Base-by-base conservation (phyloP, 140 eudicot species). In the Erigeron philadelphicus region DNA sequence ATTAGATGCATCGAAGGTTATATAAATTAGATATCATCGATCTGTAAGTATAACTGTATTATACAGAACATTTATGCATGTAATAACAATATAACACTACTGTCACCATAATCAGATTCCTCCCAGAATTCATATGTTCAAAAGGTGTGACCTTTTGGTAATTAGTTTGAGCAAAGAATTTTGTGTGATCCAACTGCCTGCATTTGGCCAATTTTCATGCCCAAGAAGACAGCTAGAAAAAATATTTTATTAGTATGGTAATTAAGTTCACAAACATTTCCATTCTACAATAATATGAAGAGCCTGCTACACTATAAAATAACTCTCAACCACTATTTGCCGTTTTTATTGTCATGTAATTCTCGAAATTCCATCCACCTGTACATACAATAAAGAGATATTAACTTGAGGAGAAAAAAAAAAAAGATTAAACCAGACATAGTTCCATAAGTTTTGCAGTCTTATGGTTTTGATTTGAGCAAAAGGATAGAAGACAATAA, bases 351-450 rank as follows among this genome's bases (percentile, higher is more conserved):
- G 55, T 71, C 73, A 46, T 55, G 45, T 70, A n/a, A 8, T 66
- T 71, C 76, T 66, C 45, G 7, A 64, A 63, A 55, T 57, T 45
- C 64, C 68, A 55, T 76, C 79, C 69, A 77, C 77, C 77, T 77
- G 77, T 66, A 56, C 60, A 11, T 15, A 63, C 55, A 67, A 15
- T 41, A 50, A 58, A 5, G 43, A 7, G 7, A 16, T 40, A 54
- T 38, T 54, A 38, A 40, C 68, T 42, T 19, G 23, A 41, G 8
- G 45, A n/a, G 4, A 68, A 8, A 43, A 70, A 31, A 11, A 23
- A 19, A 42, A 1, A 50, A 50, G 11, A 58, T 41, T 15, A 49
- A 48, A 66, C 57, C 57, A 25, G 7, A 66, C 21, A 47, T 11
- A 46, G 44, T 21, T 7, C 50, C 67, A 41, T n/a, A 50, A 66